phyloP scores from a whole-genome alignment of 495 filamentous ascomycete species.

The Hyaloscypha bicolor region DNA sequence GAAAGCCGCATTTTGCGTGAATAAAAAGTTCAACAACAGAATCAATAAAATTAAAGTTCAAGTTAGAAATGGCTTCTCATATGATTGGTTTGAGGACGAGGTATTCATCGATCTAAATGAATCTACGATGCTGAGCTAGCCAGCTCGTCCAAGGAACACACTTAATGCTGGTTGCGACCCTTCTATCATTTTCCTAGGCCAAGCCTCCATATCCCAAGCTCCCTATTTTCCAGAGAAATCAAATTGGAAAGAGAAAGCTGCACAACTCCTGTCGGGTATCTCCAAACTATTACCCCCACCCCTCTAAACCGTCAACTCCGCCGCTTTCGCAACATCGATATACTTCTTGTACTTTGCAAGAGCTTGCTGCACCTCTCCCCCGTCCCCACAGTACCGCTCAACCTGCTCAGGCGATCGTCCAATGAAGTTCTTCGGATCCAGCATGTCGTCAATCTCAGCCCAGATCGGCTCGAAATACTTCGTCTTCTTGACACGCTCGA shows the following conservation, averaged over 20 bases:
- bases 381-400: constrained; percentile 24
- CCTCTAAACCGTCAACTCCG: constrained; percentile 29
- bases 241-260: background rate
- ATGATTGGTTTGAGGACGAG: too few species aligned
- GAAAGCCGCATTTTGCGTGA: too few species aligned
- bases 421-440: constrained; percentile 72
- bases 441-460: constrained; percentile 71
- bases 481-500: constrained; percentile 73
- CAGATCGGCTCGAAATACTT: constrained; percentile 85
- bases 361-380: constrained; percentile 24
- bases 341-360: constrained; percentile 28
- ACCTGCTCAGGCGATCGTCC: constrained; percentile 48
- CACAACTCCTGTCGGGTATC: background rate
- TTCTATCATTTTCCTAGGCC: too few species aligned
- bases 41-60: too few species aligned
- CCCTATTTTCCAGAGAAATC: background rate
- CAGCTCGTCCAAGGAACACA: too few species aligned
- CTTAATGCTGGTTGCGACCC: too few species aligned
- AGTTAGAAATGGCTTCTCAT: too few species aligned
- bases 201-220: too few species aligned
- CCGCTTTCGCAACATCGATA: constrained; percentile 22
- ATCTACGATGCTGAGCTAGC: too few species aligned
- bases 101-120: too few species aligned
- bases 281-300: background rate
- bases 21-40: too few species aligned